phyloP scores from a whole-genome alignment of 371 early-diverging fungal genomes.

The Nematocida minor region DNA sequence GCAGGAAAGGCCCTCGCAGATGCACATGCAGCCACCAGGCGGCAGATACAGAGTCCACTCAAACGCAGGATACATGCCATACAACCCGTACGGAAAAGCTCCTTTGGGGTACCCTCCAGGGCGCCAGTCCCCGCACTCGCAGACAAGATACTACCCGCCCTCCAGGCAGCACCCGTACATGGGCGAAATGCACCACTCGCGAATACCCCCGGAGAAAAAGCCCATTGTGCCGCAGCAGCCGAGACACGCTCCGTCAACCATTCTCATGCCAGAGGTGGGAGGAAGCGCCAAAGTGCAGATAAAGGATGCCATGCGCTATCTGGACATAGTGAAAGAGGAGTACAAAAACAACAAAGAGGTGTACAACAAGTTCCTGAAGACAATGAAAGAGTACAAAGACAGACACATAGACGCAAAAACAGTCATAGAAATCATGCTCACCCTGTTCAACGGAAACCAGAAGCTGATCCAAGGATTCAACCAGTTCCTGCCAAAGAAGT shows the following conservation, averaged over 20 bases:
- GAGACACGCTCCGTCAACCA: slow-evolving; percentile 6
- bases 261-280: slow-evolving; percentile 48
- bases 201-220: not conserved
- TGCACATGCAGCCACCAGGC: not conserved
- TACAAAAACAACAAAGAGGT: slow-evolving; percentile 83
- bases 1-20: not conserved
- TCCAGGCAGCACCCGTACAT: slow-evolving; percentile 36
- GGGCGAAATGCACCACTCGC: slow-evolving; percentile 9
- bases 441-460: slow-evolving; percentile 82
- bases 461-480: slow-evolving; percentile 89
- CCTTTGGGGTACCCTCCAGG: slow-evolving; percentile 41
- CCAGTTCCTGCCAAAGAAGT: slow-evolving; percentile 92
- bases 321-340: slow-evolving; percentile 87
- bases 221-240: not conserved
- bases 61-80: slow-evolving; percentile 6
- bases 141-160: slow-evolving; percentile 47
- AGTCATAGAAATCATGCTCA: slow-evolving; percentile 88
- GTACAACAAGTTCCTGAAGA: slow-evolving; percentile 90
- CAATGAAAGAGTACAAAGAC: slow-evolving; percentile 98
- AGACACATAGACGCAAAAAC: slow-evolving; percentile 90
- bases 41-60: slow-evolving; percentile 11
- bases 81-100: slow-evolving; percentile 20
- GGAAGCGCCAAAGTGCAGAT: slow-evolving; percentile 59
- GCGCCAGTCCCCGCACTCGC: slow-evolving; percentile 36
- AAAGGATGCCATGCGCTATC: slow-evolving; percentile 83